phyloP scores from a whole-genome alignment of 2,329 filamentous ascomycete genomes.

The Trichoderma oligosporum region DNA sequence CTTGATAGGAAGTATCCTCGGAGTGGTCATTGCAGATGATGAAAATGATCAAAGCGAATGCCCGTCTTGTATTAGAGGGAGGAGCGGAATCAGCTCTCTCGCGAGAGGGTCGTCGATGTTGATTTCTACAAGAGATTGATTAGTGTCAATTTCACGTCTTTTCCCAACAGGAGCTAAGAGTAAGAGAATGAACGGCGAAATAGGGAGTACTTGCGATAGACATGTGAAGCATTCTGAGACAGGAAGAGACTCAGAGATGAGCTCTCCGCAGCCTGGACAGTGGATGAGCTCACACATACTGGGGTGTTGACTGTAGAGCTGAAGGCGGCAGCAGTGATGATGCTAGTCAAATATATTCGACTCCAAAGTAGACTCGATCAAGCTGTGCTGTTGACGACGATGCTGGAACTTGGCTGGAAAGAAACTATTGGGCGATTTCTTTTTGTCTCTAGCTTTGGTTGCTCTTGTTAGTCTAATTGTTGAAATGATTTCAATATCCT shows the following conservation, averaged over 20 bases:
- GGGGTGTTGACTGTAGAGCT: not conserved
- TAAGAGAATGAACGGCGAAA: rapidly evolving
- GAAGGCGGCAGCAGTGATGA: not conserved
- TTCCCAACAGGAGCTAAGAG: too few relatives aligned
- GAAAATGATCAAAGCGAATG: not conserved
- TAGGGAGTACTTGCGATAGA: constrained; percentile 13
- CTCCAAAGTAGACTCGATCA: too few relatives aligned
- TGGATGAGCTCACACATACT: constrained; percentile 18
- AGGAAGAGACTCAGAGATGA: constrained; percentile 21
- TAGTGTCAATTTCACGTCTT: not conserved
- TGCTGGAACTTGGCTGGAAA: not conserved
- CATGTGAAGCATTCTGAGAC: constrained; percentile 25
- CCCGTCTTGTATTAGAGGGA: not conserved
- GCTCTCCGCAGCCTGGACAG: constrained; percentile 23
- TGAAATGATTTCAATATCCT: not conserved
- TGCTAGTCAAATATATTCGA: not conserved
- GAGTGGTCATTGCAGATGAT: not conserved
- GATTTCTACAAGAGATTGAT: not conserved
- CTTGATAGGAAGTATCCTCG: not conserved
- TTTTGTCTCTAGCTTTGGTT: not conserved
- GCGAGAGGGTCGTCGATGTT: not conserved
- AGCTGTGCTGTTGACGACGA: too few relatives aligned
- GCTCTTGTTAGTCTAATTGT: not conserved
- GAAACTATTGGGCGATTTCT: not conserved
- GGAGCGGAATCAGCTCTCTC: not conserved